phyloP scores from a whole-genome alignment of 2,329 filamentous ascomycete species.

The Purpureocillium lavendulum region DNA sequence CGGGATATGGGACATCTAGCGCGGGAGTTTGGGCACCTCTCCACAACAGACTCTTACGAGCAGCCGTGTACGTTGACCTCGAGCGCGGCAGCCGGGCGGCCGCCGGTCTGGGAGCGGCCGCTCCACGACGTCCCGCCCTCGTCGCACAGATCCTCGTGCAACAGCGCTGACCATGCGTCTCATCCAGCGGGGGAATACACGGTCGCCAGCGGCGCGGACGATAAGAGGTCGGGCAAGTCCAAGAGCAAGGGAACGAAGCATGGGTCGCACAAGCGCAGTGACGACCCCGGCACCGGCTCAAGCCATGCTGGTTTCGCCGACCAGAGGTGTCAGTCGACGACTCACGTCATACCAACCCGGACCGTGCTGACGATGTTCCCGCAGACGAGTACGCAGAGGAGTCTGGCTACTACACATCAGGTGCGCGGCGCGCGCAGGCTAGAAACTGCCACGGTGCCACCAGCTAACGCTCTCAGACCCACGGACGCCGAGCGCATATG shows the following conservation, averaged over 20 bases:
- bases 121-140: too few species aligned
- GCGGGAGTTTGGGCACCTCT: constrained; percentile 5
- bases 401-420: constrained; percentile 2
- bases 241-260: constrained; percentile 7
- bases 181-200: constrained; percentile 5
- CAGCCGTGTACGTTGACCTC: constrained; percentile 2
- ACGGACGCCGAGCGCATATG: background rate
- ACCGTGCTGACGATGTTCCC: background rate
- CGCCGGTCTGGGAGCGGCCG: too few species aligned
- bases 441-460: background rate
- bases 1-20: constrained; percentile 6
- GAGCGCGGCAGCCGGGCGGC: too few species aligned
- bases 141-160: background rate
- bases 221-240: constrained; percentile 5
- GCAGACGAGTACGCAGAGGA: constrained; percentile 3
- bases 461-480: background rate
- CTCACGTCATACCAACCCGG: background rate
- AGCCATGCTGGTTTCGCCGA: constrained; percentile 1
- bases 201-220: constrained; percentile 2
- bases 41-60: constrained; percentile 5
- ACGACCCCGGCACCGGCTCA: background rate
- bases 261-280: constrained; percentile 4
- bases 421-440: background rate
- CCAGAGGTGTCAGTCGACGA: background rate
- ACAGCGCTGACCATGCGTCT: background rate